Percentiles rank a stretch among this genome's conserved stretches.
phyloP scores from a whole-genome alignment of 495 filamentous ascomycete genomes.

The Emericellopsis terricola region DNA sequence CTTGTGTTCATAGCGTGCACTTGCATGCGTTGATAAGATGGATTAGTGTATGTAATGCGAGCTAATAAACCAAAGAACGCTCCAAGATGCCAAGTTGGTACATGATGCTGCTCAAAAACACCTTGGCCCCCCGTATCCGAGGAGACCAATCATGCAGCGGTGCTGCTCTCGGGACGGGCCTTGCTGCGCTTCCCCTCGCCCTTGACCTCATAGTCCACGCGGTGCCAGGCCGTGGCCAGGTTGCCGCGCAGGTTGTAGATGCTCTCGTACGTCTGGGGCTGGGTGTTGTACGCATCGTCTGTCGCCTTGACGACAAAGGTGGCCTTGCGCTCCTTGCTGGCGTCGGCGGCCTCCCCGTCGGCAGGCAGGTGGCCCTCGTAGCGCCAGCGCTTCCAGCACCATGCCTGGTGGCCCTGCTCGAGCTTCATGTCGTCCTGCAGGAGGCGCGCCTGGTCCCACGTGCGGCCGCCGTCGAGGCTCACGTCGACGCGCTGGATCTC shows the following conservation, averaged over 20 bases:
- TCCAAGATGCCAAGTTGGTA: too few species aligned
- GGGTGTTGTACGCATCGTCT: conserved; percentile 38
- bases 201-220: too few species aligned
- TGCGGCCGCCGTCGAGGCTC: conserved; percentile 33
- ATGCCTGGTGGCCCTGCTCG: conserved; percentile 23
- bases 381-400: conserved; percentile 37
- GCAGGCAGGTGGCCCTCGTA: conserved; percentile 11
- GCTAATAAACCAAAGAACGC: too few species aligned
- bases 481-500: conserved; percentile 36
- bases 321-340: conserved; percentile 8
- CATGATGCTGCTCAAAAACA: too few species aligned
- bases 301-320: conserved; percentile 36
- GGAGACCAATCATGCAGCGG: too few species aligned
- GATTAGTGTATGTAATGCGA: too few species aligned
- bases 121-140: too few species aligned
- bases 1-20: too few species aligned
- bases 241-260: conserved; percentile 39
- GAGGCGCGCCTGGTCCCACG: conserved; percentile 33
- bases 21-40: too few species aligned
- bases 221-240: conserved; percentile 36
- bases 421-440: conserved; percentile 16
- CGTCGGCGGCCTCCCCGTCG: neutral
- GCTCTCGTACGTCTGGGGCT: conserved; percentile 29
- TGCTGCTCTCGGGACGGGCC: too few species aligned
- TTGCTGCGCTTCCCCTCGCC: too few species aligned